Conservation (phyloP, 2,329 filamentous ascomycete species). For the Phaeosphaeriaceae sp. region DNA sequence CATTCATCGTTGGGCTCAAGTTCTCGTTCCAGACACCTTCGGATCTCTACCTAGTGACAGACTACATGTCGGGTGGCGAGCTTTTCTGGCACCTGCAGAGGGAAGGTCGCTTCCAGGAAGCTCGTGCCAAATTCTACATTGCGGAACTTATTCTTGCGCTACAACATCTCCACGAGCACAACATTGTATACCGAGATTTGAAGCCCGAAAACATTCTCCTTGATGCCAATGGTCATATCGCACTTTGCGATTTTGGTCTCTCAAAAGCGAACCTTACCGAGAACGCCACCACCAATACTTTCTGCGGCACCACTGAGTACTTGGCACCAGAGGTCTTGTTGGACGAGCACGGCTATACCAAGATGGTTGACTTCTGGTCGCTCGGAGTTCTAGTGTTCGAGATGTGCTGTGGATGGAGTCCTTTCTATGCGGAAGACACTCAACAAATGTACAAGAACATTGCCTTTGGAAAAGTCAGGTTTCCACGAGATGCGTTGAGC, state of each 20-base stretch:
- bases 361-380: conserved; percentile 99
- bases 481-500: conserved; percentile 91
- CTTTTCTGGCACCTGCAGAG: conserved; percentile 99
- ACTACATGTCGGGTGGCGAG: conserved; percentile 99
- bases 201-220: conserved; percentile 98
- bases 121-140: conserved; percentile 97
- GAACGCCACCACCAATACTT: conserved; percentile 98
- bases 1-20: conserved; percentile 97
- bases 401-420: conserved; percentile 99
- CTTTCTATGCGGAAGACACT: conserved; percentile 98
- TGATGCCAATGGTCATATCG: conserved; percentile 97
- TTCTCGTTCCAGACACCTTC: conserved; percentile 98
- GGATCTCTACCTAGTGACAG: conserved; percentile 96
- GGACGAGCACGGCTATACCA: conserved; percentile 96
- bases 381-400: conserved; percentile 97
- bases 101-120: conserved; percentile 93
- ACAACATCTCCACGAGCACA: conserved; percentile 93
- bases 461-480: conserved; percentile 96
- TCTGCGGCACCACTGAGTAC: conserved; percentile 98
- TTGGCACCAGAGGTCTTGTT: conserved; percentile 93
- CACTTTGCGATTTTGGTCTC: conserved; percentile 94
- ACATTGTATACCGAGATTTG: conserved; percentile 96
- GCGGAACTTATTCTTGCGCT: conserved; percentile 95
- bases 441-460: conserved; percentile 99
- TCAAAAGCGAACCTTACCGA: conserved; percentile 98